phyloP scores from a whole-genome alignment of 345 rosid species.

The Populus pruinosa region DNA sequence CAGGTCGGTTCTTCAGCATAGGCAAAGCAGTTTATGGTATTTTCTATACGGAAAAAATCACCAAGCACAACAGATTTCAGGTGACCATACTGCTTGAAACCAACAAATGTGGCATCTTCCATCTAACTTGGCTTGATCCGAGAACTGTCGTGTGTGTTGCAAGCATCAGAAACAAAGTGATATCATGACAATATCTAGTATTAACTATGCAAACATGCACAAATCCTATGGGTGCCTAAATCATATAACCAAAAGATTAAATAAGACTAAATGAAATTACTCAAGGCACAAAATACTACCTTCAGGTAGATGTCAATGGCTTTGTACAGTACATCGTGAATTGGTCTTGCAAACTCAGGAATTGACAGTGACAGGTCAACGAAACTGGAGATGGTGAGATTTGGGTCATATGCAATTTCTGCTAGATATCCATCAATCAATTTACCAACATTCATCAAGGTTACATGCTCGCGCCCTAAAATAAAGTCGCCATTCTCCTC shows the following conservation, averaged over 20 bases:
- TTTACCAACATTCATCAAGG: conserved; percentile 60
- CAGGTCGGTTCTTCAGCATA: neutral
- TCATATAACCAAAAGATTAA: neutral
- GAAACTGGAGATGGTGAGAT: conserved; percentile 50
- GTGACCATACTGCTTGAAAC: neutral
- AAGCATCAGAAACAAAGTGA: neutral
- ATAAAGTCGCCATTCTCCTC: conserved; percentile 38
- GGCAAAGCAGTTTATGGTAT: neutral
- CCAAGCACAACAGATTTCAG: neutral
- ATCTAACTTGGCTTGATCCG: neutral
- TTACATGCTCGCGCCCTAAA: conserved; percentile 35
- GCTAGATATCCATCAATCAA: conserved; percentile 66
- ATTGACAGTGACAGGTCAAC: conserved; percentile 48
- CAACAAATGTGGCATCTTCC: neutral
- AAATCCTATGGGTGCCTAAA: neutral
- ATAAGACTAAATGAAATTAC: neutral
- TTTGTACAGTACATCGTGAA: conserved; percentile 74
- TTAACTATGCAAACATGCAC: neutral
- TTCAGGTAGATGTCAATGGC: conserved; percentile 77
- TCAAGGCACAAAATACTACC: conserved; percentile 35
- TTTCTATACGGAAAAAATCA: neutral
- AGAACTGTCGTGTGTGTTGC: neutral
- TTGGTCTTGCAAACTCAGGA: conserved; percentile 69
- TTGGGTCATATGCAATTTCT: conserved; percentile 50
- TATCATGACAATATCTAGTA: neutral